Evolutionary conservation across 768 basidiomycete genomes (phyloP).

Genomic region (Russula ochroleuca): DNA sequence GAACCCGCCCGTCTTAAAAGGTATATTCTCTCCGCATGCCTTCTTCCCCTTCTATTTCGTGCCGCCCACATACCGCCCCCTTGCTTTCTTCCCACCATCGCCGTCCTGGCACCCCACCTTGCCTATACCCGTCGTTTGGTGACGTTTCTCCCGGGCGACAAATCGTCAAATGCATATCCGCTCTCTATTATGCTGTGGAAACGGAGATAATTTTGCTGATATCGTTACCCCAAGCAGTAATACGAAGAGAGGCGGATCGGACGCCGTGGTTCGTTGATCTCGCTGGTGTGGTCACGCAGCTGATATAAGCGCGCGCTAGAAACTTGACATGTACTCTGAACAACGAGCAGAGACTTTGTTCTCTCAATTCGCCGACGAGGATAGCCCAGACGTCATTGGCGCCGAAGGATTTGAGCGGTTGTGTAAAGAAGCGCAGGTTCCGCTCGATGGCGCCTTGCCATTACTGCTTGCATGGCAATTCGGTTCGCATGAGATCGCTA

Average conservation of each 20-base stretch:
- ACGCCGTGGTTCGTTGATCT: conserved; percentile 10
- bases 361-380: conserved; percentile 50
- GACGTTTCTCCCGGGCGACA: conserved; percentile 14
- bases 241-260: conserved; percentile 9
- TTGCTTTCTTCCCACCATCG: conserved; percentile 17
- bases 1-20: conserved; percentile 27
- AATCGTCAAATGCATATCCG: conserved; percentile 22
- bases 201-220: conserved; percentile 18
- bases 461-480: conserved; percentile 76
- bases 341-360: conserved; percentile 53
- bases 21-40: conserved; percentile 18
- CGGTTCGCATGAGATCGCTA: conserved; percentile 66
- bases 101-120: conserved; percentile 17
- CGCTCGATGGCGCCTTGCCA: conserved; percentile 68
- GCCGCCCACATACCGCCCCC: conserved; percentile 6
- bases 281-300: neutral
- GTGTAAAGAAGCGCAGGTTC: conserved; percentile 64
- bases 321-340: conserved; percentile 44
- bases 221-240: conserved; percentile 11
- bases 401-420: conserved; percentile 69
- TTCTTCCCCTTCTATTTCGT: conserved; percentile 6
- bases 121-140: conserved; percentile 9
- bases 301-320: conserved; percentile 20
- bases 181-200: conserved; percentile 23
- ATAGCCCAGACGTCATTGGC: conserved; percentile 55